phyloP scores from a whole-genome alignment of 805 yeast species.

The Starmerella stellata region DNA sequence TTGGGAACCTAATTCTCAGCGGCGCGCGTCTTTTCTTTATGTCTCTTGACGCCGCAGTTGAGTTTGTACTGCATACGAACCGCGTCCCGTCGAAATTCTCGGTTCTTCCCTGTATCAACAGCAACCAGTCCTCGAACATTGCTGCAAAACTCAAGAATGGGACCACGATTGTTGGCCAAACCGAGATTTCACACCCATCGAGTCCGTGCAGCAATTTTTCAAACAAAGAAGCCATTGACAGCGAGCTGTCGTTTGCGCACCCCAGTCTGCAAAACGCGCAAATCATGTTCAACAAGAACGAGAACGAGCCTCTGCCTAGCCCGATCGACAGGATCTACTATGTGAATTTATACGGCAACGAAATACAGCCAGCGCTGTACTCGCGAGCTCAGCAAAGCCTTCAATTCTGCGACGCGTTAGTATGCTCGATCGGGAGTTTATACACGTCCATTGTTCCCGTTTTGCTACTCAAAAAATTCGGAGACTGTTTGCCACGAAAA shows the following conservation, averaged over 20 bases:
- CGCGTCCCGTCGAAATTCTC: slow-evolving; percentile 34
- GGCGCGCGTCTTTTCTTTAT: slow-evolving; percentile 73
- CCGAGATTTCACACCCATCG: slow-evolving; percentile 77
- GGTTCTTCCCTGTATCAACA: slow-evolving; percentile 66
- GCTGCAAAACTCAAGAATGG: slow-evolving; percentile 60
- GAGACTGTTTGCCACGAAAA: slow-evolving; percentile 5
- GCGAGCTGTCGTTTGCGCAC: slow-evolving; percentile 43
- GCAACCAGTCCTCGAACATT: slow-evolving; percentile 72
- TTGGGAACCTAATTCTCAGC: slow-evolving; percentile 70
- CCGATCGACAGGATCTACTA: slow-evolving; percentile 60
- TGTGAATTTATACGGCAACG: slow-evolving; percentile 76
- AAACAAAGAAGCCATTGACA: not conserved
- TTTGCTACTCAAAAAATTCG: slow-evolving; percentile 42
- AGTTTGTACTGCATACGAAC: slow-evolving; percentile 47
- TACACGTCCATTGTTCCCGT: slow-evolving; percentile 80
- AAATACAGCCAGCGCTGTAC: slow-evolving; percentile 59
- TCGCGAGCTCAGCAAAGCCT: slow-evolving; percentile 39
- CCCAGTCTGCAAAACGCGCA: slow-evolving; percentile 65
- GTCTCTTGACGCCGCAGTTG: slow-evolving; percentile 68
- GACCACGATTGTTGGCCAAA: slow-evolving; percentile 65
- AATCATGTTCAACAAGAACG: slow-evolving; percentile 47
- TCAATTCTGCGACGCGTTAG: slow-evolving; percentile 32
- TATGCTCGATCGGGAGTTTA: slow-evolving; percentile 73
- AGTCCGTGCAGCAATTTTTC: slow-evolving; percentile 4
- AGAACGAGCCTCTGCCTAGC: slow-evolving; percentile 43